Evolutionary conservation across 192 early-diverging fungal genomes (phyloP).

Genomic region (Backusella westeae): DNA sequence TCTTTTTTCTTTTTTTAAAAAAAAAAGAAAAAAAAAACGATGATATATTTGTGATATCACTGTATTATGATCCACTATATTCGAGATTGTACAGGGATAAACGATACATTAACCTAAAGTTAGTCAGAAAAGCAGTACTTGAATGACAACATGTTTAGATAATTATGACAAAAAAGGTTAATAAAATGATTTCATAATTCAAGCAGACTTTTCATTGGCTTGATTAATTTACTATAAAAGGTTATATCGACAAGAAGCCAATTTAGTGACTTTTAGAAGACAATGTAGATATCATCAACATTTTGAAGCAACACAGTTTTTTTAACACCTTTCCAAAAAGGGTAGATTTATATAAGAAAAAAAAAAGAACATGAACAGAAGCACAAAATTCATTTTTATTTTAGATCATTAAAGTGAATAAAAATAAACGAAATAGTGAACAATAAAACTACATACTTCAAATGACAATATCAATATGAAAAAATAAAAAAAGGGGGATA

Average conservation of each 20-base stretch:
- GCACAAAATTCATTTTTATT: not conserved
- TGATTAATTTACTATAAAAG: not conserved
- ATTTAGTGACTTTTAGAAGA: too few relatives aligned
- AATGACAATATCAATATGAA: not conserved
- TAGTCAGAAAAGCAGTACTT: not conserved
- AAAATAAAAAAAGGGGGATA: not conserved
- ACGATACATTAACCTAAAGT: not conserved
- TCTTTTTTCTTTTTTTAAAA: not conserved
- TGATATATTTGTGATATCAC: not conserved
- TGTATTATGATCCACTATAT: not conserved
- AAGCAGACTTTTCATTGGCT: not conserved
- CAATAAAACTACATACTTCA: not conserved
- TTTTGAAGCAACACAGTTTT: too few relatives aligned
- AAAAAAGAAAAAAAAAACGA: not conserved
- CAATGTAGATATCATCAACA: too few relatives aligned
- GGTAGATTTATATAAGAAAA: not conserved
- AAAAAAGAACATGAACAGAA: not conserved
- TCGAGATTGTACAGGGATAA: not conserved
- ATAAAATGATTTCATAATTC: not conserved
- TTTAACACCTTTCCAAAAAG: not conserved
- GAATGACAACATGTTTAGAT: not conserved
- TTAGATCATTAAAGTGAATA: not conserved
- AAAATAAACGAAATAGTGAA: not conserved
- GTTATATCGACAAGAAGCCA: not conserved
- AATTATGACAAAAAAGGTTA: conserved; percentile 2